These are phyloP conservation scores for Cichorium intybus DNA, from an alignment of 140 eudicot species.

Conservation along the genomic window DNA sequence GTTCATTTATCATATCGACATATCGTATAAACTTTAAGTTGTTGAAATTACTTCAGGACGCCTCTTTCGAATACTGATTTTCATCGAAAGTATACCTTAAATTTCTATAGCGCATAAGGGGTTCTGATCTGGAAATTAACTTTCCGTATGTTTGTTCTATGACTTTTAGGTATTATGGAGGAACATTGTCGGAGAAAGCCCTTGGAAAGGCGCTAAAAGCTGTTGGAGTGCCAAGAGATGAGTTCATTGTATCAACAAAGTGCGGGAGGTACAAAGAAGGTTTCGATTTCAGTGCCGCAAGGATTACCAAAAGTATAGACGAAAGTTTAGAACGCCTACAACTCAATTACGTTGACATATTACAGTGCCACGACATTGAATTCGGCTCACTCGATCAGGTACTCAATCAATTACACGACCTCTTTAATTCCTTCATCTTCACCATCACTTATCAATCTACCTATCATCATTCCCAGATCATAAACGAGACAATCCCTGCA, in stretches of 20 bases:
- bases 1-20: too few relatives aligned
- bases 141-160: neutral
- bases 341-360: slow-evolving; percentile 86
- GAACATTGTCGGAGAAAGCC: slow-evolving; percentile 77
- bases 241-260: slow-evolving; percentile 86
- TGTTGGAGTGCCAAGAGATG: slow-evolving; percentile 61
- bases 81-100: neutral
- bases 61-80: neutral
- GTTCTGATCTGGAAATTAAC: neutral
- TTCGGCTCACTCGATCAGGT: slow-evolving; percentile 98
- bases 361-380: slow-evolving; percentile 95
- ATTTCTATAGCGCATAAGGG: neutral
- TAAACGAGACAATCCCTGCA: slow-evolving; percentile 92
- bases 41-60: neutral
- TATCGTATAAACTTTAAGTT: too few relatives aligned
- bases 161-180: slow-evolving; percentile 75
- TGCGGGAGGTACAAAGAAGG: slow-evolving; percentile 92
- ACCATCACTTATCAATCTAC: neutral
- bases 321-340: slow-evolving; percentile 92
- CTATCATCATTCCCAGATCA: slow-evolving; percentile 41
- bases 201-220: slow-evolving; percentile 91
- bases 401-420: neutral
- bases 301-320: slow-evolving; percentile 79
- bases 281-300: slow-evolving; percentile 84
- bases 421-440: neutral